phyloP scores from a whole-genome alignment of 2,329 filamentous ascomycete species.

The Pyrenochaeta sp. region DNA sequence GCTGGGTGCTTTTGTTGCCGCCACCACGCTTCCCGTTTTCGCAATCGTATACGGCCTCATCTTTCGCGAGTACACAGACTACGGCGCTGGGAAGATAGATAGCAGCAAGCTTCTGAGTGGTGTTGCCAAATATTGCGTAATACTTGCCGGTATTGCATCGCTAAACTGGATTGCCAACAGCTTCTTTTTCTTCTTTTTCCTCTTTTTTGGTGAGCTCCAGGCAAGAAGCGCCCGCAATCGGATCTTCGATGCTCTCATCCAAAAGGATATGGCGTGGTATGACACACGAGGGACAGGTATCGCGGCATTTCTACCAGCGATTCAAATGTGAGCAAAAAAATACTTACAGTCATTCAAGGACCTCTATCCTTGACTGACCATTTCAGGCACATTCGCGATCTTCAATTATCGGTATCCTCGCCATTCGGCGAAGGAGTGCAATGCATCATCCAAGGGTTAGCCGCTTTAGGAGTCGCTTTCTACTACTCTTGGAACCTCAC shows the following conservation, averaged over 20 bases:
- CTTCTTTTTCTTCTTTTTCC: conserved; percentile 74
- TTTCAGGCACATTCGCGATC: conserved; percentile 79
- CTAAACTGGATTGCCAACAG: conserved; percentile 74
- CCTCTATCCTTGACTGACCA: not conserved
- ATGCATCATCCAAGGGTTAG: conserved; percentile 69
- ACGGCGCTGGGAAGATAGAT: conserved; percentile 64
- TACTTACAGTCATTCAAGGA: not conserved
- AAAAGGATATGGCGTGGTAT: conserved; percentile 82
- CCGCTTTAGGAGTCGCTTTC: conserved; percentile 76
- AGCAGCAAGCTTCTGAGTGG: conserved; percentile 62
- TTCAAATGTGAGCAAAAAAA: conserved; percentile 72
- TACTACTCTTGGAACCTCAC: conserved; percentile 86
- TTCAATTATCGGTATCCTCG: conserved; percentile 82
- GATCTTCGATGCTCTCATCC: conserved; percentile 74
- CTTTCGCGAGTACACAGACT: conserved; percentile 75
- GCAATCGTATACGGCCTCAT: conserved; percentile 77
- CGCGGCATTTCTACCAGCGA: conserved; percentile 72
- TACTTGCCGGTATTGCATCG: conserved; percentile 69
- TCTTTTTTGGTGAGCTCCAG: conserved; percentile 82
- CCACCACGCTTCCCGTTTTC: conserved; percentile 70
- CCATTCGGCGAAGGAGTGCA: conserved; percentile 76
- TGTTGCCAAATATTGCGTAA: conserved; percentile 68
- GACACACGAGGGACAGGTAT: conserved; percentile 77
- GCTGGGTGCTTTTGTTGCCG: conserved; percentile 65
- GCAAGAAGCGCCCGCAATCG: conserved; percentile 70